Conservation (phyloP, 2,329 filamentous ascomycete genomes). For the Keithomyces neogunnii region DNA sequence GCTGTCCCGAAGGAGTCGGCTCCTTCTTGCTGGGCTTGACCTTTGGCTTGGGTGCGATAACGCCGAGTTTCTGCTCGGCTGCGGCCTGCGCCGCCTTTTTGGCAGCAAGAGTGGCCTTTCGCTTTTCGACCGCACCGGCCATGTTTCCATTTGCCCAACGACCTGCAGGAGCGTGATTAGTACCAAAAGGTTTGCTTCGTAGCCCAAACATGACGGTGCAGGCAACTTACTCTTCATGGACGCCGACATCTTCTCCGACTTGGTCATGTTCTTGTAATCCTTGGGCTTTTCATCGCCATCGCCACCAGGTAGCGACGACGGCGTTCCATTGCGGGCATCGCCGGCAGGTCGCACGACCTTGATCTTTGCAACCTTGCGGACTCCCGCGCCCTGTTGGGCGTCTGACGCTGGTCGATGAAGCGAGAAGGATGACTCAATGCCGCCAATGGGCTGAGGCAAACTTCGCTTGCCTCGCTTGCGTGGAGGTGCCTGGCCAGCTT, state of each 20-base stretch:
- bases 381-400: constrained; percentile 11
- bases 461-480: constrained; percentile 29
- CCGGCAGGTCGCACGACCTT: constrained; percentile 24
- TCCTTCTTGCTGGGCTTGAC: constrained; percentile 26
- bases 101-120: constrained; percentile 49
- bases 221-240: constrained; percentile 51
- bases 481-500: constrained; percentile 24
- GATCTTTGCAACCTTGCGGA: constrained; percentile 29
- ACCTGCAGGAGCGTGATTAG: constrained; percentile 23
- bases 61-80: constrained; percentile 26
- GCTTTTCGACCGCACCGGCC: constrained; percentile 50
- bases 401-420: constrained; percentile 14
- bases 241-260: constrained; percentile 58
- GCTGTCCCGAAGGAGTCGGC: constrained; percentile 7
- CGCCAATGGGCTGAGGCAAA: constrained; percentile 7
- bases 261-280: constrained; percentile 53
- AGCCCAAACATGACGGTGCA: background rate
- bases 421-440: constrained; percentile 9
- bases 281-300: constrained; percentile 35
- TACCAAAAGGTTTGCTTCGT: constrained; percentile 14
- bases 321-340: constrained; percentile 21
- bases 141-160: constrained; percentile 55
- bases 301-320: constrained; percentile 15
- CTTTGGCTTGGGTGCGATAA: constrained; percentile 30
- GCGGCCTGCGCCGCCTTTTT: constrained; percentile 45